Conservation (phyloP, 768 basidiomycete species). For the Tylopilus vinaceipallidus region DNA sequence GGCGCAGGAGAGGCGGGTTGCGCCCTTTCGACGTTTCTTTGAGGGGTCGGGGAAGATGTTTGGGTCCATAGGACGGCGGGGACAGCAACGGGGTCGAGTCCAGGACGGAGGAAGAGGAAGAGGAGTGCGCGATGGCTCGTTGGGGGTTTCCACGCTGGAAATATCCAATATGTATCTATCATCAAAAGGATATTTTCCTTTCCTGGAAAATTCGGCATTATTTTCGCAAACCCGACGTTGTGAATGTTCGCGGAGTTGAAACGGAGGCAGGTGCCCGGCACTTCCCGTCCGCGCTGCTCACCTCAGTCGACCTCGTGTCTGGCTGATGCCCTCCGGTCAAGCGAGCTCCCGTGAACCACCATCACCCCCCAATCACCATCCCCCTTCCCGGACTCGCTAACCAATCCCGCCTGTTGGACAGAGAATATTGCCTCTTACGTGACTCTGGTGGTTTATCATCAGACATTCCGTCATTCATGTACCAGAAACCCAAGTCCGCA, state of each 20-base stretch:
- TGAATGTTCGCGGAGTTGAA: conserved; percentile 25
- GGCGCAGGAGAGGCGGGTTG: conserved; percentile 75
- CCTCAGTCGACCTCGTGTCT: conserved; percentile 16
- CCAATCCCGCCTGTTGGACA: not conserved
- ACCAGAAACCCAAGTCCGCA: not conserved
- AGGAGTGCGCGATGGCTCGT: conserved; percentile 14
- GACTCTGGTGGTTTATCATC: not conserved
- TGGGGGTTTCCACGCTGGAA: conserved; percentile 20
- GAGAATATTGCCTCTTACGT: not conserved
- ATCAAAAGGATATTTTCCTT: conserved; percentile 14
- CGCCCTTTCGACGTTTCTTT: conserved; percentile 68
- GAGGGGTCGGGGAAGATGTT: conserved; percentile 31
- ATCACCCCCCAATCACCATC: not conserved
- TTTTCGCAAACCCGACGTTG: conserved; percentile 7
- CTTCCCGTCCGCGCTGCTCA: not conserved
- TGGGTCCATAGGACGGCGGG: conserved; percentile 23
- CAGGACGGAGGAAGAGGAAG: conserved; percentile 27
- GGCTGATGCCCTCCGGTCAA: conserved; percentile 9
- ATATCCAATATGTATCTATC: conserved; percentile 15
- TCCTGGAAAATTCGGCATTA: conserved; percentile 21
- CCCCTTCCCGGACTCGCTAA: too few relatives aligned
- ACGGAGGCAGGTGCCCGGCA: conserved; percentile 18
- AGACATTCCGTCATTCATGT: not conserved
- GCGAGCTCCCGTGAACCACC: conserved; percentile 7
- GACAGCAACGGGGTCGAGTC: conserved; percentile 5